Evolutionary conservation across 2,329 filamentous ascomycete species (phyloP).

Genomic region (Aspergillus glaucus): DNA sequence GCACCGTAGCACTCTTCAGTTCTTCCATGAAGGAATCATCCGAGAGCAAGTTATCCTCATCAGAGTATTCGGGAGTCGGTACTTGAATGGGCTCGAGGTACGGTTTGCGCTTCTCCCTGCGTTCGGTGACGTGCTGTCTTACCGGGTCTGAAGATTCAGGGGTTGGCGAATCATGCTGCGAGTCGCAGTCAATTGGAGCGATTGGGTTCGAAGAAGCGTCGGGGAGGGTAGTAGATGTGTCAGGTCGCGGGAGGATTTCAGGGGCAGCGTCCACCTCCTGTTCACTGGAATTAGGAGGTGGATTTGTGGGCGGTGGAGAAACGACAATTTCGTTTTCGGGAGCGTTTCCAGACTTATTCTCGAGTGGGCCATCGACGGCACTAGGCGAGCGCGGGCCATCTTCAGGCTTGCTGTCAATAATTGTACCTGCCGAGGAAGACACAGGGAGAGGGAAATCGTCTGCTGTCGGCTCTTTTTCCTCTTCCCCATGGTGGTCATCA

Average conservation of each 20-base stretch:
- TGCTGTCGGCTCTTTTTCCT: not conserved
- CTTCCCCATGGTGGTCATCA: not conserved
- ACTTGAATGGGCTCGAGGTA: slow-evolving; percentile 50
- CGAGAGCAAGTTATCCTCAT: slow-evolving; percentile 38
- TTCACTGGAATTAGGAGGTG: slow-evolving; percentile 10
- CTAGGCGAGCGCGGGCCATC: slow-evolving; percentile 26
- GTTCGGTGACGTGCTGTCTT: slow-evolving; percentile 15
- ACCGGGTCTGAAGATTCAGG: slow-evolving; percentile 16
- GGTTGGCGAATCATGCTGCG: slow-evolving; percentile 14
- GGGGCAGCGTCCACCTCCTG: slow-evolving; percentile 11
- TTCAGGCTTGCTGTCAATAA: slow-evolving; percentile 19
- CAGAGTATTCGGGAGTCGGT: slow-evolving; percentile 32
- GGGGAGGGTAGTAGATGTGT: slow-evolving; percentile 9
- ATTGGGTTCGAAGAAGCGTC: slow-evolving; percentile 15
- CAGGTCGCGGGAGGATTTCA: slow-evolving; percentile 13
- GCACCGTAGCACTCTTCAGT: slow-evolving; percentile 70
- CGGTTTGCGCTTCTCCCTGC: slow-evolving; percentile 30
- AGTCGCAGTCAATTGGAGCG: slow-evolving; percentile 14
- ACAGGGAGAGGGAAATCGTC: not conserved
- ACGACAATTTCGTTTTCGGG: slow-evolving; percentile 19
- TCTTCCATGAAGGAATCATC: slow-evolving; percentile 83
- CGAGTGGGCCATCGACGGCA: slow-evolving; percentile 24
- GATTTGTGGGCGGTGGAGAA: slow-evolving; percentile 13
- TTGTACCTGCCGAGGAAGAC: slow-evolving; percentile 11
- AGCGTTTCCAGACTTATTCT: slow-evolving; percentile 17